These are phyloP conservation scores for Posidonia australis DNA, from an alignment of 106 monocot genomes.

Conservation along the genomic window DNA sequence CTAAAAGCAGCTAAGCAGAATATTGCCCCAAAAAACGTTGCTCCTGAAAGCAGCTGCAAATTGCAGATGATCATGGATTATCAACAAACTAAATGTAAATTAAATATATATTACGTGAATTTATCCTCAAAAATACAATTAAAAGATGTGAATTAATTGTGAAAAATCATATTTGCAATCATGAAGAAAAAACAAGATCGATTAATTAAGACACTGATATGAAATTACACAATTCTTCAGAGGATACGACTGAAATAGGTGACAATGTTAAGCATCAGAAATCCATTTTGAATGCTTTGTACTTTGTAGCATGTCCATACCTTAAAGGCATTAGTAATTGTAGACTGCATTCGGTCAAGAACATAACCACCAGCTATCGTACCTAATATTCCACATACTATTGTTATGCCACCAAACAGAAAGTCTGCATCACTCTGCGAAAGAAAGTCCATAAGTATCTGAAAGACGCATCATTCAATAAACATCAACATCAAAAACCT, in stretches of 20 bases:
- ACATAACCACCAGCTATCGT: slow-evolving; percentile 80
- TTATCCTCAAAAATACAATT: not conserved
- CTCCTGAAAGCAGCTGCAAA: slow-evolving; percentile 79
- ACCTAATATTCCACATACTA: slow-evolving; percentile 91
- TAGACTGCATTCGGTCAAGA: slow-evolving; percentile 75
- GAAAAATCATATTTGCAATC: no score
- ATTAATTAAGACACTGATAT: no score
- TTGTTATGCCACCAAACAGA: slow-evolving; percentile 95
- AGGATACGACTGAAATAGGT: no score
- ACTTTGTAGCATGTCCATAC: no score
- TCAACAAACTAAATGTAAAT: slow-evolving; percentile 1
- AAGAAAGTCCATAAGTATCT: not conserved
- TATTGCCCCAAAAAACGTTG: slow-evolving; percentile 77
- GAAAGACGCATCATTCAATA: no score
- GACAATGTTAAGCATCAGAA: no score
- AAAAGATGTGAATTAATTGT: no score
- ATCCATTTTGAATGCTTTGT: no score
- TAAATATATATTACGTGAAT: not conserved
- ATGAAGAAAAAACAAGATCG: no score
- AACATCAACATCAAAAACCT: no score
- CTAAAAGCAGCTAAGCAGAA: slow-evolving; percentile 94
- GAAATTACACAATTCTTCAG: no score
- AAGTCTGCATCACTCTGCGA: slow-evolving; percentile 82
- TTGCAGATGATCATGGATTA: not conserved
- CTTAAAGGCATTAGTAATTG: slow-evolving; percentile 98